Percentiles rank a stretch among this genome's conserved stretches.
These are phyloP conservation scores for Apophysomyces sp. DNA, from an alignment of 371 early-diverging fungal genomes.

Conservation along the genomic window DNA sequence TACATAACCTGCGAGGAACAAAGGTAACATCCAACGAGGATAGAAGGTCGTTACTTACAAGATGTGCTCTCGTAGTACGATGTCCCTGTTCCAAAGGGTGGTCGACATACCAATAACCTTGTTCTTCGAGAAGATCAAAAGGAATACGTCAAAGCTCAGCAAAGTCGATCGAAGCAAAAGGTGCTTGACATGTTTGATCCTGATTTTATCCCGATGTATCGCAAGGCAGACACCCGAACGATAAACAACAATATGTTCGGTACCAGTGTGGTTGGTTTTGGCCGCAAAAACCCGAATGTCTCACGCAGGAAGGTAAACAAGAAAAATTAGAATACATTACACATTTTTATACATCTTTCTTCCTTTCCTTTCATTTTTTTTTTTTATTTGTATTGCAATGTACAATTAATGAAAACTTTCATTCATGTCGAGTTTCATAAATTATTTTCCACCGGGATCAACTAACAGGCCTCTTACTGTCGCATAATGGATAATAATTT, in stretches of 20 bases:
- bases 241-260: constrained; percentile 62
- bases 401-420: too few relatives aligned
- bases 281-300: constrained; percentile 87
- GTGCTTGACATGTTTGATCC: constrained; percentile 72
- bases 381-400: too few relatives aligned
- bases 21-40: constrained; percentile 44
- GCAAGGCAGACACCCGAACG: constrained; percentile 47
- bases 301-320: constrained; percentile 53
- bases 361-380: not conserved
- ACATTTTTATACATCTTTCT: not conserved
- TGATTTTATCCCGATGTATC: constrained; percentile 69
- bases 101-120: constrained; percentile 73
- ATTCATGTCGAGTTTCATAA: too few relatives aligned
- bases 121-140: constrained; percentile 92
- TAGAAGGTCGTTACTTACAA: not conserved
- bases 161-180: constrained; percentile 55
- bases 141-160: constrained; percentile 70
- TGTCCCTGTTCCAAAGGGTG: constrained; percentile 85
- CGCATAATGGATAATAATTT: too few relatives aligned
- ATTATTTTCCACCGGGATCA: too few relatives aligned
- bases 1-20: constrained; percentile 88
- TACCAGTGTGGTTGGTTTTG: constrained; percentile 79
- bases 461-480: too few relatives aligned
- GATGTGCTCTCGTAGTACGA: constrained; percentile 54
- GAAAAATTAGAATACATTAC: constrained; percentile 25